Percentiles rank a stretch among this genome's conserved stretches.
These are phyloP conservation scores for Penicillium sp. DNA, from an alignment of 2,329 filamentous ascomycete genomes.

Conservation along the genomic window DNA sequence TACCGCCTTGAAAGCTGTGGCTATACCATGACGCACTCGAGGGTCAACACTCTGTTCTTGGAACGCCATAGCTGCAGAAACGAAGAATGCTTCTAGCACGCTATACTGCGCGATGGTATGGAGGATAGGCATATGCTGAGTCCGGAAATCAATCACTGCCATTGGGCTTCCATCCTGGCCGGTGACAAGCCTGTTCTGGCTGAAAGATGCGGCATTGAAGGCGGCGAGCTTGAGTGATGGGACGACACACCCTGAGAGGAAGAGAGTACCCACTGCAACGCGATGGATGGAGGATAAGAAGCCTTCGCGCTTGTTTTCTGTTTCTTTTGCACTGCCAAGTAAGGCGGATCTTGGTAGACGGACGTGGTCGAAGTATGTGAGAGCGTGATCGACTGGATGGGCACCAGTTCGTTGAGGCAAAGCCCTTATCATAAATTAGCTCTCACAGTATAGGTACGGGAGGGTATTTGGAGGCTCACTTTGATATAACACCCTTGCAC, in stretches of 20 bases:
- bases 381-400: slow-evolving; percentile 31
- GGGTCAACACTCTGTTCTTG: slow-evolving; percentile 23
- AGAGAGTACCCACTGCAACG: slow-evolving; percentile 5
- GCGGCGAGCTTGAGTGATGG: not conserved
- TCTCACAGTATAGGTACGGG: not conserved
- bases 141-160: not conserved
- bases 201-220: slow-evolving; percentile 3
- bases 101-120: not conserved
- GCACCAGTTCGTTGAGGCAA: slow-evolving; percentile 23
- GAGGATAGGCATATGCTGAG: not conserved
- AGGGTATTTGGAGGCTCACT: not conserved
- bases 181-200: not conserved
- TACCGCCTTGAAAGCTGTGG: slow-evolving; percentile 12
- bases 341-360: slow-evolving; percentile 26
- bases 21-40: slow-evolving; percentile 13
- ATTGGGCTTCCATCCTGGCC: not conserved
- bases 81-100: not conserved
- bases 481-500: slow-evolving; percentile 28
- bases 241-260: not conserved
- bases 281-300: slow-evolving; percentile 26
- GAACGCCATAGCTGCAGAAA: slow-evolving; percentile 31
- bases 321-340: slow-evolving; percentile 22
- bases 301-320: slow-evolving; percentile 20
- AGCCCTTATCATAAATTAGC: not conserved
- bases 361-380: slow-evolving; percentile 37